phyloP scores from a whole-genome alignment of 176 grass and related monocot species.

The Calamus simplicifolius region DNA sequence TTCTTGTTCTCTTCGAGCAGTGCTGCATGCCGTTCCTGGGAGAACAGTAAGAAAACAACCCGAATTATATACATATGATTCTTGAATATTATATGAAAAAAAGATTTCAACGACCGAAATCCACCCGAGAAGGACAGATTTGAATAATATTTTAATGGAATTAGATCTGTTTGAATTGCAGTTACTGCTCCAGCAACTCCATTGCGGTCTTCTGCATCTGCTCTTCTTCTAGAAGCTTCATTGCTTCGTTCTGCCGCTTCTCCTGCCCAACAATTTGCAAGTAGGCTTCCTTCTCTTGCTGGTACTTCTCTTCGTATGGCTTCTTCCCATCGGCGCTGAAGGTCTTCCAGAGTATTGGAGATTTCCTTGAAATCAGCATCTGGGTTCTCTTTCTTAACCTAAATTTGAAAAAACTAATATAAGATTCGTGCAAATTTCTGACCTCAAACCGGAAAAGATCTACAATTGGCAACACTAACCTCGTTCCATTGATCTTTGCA shows the following conservation, averaged over 20 bases:
- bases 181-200: constrained; percentile 77
- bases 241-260: constrained; percentile 76
- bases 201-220: constrained; percentile 72
- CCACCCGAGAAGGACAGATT: too few relatives aligned
- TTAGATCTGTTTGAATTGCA: constrained; percentile 61
- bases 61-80: too few relatives aligned
- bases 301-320: constrained; percentile 88
- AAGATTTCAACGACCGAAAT: too few relatives aligned
- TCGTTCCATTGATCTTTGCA: constrained; percentile 78
- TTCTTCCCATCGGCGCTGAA: constrained; percentile 54
- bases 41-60: constrained; percentile 55
- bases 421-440: not conserved
- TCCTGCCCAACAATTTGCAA: constrained; percentile 73
- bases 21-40: constrained; percentile 42
- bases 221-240: constrained; percentile 90
- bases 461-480: constrained; percentile 12
- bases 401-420: not conserved
- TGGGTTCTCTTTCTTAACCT: constrained; percentile 65
- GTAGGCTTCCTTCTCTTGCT: constrained; percentile 71
- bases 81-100: too few relatives aligned
- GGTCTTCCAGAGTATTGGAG: constrained; percentile 54
- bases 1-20: constrained; percentile 56
- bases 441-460: not conserved
- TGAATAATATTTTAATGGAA: too few relatives aligned
- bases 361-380: constrained; percentile 78